Evolutionary conservation across 768 basidiomycete species (phyloP).

Genomic region (Tricholoma sp.): DNA sequence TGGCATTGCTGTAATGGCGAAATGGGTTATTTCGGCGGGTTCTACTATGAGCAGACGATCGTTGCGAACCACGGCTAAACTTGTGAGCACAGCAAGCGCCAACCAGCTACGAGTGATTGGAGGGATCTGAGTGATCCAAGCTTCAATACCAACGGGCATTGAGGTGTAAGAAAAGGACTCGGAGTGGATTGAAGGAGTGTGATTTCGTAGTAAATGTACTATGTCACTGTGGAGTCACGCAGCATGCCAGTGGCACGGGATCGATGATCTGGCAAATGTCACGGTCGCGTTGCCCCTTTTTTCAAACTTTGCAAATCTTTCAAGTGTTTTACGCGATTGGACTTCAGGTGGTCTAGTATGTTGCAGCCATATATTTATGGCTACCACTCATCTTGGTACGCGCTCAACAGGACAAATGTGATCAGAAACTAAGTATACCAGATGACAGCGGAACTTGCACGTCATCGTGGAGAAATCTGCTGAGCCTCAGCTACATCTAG

Average conservation of each 20-base stretch:
- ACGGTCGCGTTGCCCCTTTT: too few relatives aligned
- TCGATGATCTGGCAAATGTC: too few relatives aligned
- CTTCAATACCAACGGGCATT: constrained; percentile 85
- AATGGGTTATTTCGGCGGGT: not conserved
- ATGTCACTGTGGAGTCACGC: too few relatives aligned
- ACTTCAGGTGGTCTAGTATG: too few relatives aligned
- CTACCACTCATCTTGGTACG: not conserved
- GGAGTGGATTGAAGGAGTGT: not conserved
- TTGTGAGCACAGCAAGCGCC: constrained; percentile 69
- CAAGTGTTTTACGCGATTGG: too few relatives aligned
- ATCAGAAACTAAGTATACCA: not conserved
- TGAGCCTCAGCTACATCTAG: not conserved
- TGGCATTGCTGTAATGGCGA: constrained; percentile 73
- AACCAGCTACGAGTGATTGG: constrained; percentile 90
- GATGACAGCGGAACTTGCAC: not conserved
- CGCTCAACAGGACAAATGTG: not conserved
- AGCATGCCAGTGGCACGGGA: too few relatives aligned
- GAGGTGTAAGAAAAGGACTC: not conserved
- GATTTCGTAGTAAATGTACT: too few relatives aligned
- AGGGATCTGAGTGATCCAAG: constrained; percentile 88
- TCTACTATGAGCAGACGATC: not conserved
- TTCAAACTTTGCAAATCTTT: too few relatives aligned
- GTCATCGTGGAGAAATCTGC: not conserved
- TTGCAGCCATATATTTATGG: not conserved
- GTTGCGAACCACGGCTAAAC: constrained; percentile 77